Conservation (phyloP, 2,329 filamentous ascomycete genomes). For the Cladophialophora exuberans region DNA sequence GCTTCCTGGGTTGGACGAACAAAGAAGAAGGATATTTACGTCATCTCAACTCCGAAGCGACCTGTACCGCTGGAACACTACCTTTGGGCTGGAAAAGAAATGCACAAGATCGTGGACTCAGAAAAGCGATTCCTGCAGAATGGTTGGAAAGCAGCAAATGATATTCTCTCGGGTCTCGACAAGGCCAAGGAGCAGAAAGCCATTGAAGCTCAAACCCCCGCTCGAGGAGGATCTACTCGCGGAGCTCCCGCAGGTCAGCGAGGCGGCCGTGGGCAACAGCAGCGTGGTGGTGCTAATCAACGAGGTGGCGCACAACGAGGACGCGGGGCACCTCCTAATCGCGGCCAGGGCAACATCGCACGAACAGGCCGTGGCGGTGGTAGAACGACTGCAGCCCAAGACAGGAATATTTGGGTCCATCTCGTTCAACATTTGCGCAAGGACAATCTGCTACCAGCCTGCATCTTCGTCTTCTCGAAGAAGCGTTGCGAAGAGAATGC, state of each 20-base stretch:
- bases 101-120: slow-evolving; percentile 91
- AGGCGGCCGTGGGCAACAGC: slow-evolving; percentile 57
- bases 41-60: slow-evolving; percentile 94
- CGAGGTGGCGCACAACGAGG: slow-evolving; percentile 57
- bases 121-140: slow-evolving; percentile 90
- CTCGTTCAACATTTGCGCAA: slow-evolving; percentile 90
- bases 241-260: slow-evolving; percentile 48
- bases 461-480: slow-evolving; percentile 99
- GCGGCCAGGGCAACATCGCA: slow-evolving; percentile 82
- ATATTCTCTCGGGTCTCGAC: slow-evolving; percentile 77
- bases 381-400: slow-evolving; percentile 86
- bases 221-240: slow-evolving; percentile 36
- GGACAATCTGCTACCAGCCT: slow-evolving; percentile 82
- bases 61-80: slow-evolving; percentile 96
- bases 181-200: slow-evolving; percentile 66
- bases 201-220: slow-evolving; percentile 46
- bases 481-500: slow-evolving; percentile 97
- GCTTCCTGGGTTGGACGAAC: slow-evolving; percentile 97
- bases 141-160: slow-evolving; percentile 93
- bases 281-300: slow-evolving; percentile 56
- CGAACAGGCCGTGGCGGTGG: slow-evolving; percentile 83
- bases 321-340: slow-evolving; percentile 56
- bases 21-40: slow-evolving; percentile 98
- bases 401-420: slow-evolving; percentile 96
- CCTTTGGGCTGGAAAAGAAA: slow-evolving; percentile 89